Conservation (phyloP, 257 asterid species). For the Scutellaria galericulata region DNA sequence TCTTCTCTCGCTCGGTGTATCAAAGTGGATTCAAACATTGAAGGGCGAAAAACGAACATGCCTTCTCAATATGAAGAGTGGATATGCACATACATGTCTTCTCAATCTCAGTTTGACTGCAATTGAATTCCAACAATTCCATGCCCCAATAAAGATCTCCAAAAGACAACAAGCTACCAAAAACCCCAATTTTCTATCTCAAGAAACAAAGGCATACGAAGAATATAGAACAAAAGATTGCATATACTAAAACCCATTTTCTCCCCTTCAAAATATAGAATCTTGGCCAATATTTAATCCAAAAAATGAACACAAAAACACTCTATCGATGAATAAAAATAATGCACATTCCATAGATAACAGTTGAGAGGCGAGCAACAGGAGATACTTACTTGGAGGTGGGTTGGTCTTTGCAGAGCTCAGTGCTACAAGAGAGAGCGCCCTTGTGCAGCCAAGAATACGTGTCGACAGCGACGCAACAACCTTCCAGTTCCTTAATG, state of each 20-base stretch:
- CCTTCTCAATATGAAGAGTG: not conserved
- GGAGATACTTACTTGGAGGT: constrained; percentile 65
- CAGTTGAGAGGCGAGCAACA: constrained; percentile 1
- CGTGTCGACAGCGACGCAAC: constrained; percentile 84
- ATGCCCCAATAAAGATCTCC: constrained; percentile 13
- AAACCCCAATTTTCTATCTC: constrained; percentile 4
- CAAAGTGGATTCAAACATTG: not conserved
- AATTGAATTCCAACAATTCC: not conserved
- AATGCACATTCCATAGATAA: constrained; percentile 9
- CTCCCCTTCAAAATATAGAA: constrained; percentile 1
- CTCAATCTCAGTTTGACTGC: not conserved
- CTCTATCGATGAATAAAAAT: not conserved
- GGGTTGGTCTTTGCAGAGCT: constrained; percentile 93
- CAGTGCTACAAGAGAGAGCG: constrained; percentile 92
- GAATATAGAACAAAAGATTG: not conserved
- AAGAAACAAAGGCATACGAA: not conserved
- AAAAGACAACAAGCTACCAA: not conserved
- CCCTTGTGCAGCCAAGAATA: constrained; percentile 99
- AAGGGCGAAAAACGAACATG: no score
- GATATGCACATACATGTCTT: not conserved
- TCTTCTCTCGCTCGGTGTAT: constrained; percentile 21
- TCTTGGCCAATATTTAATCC: not conserved
- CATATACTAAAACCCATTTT: constrained; percentile 26
- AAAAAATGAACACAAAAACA: not conserved
- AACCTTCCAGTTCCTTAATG: constrained; percentile 77